Percentiles rank a stretch among this genome's conserved stretches.
These are phyloP conservation scores for Tolypocladium amazonense DNA, from an alignment of 2,329 filamentous ascomycete species.

Conservation along the genomic window DNA sequence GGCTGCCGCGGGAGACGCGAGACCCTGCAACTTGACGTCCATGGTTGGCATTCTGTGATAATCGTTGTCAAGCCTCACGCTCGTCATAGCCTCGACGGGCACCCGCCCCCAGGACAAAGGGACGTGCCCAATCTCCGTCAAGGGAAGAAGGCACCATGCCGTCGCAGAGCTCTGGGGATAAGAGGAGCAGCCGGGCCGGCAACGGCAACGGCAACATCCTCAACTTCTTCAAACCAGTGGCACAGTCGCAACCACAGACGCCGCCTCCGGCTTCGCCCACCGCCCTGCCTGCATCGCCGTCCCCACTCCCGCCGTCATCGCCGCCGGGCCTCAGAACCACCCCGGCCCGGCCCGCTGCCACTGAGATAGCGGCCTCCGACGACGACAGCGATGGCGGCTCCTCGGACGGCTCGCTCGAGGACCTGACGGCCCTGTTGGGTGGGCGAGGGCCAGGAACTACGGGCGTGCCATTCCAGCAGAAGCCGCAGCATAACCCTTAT, in stretches of 20 bases:
- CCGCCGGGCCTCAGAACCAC: conserved; percentile 14
- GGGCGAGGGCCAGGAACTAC: conserved; percentile 10
- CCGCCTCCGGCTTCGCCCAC: conserved; percentile 2
- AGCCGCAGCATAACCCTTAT: conserved; percentile 11
- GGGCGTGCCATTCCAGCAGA: conserved; percentile 2
- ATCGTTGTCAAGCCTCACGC: not conserved
- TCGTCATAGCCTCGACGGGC: not conserved
- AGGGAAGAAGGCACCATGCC: conserved; percentile 5
- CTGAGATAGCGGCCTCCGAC: conserved; percentile 58
- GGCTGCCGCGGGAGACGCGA: not conserved
- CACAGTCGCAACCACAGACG: conserved; percentile 6
- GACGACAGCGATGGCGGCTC: conserved; percentile 49
- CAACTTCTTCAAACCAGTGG: conserved; percentile 26
- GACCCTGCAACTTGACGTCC: not conserved
- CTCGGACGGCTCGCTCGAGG: conserved; percentile 49
- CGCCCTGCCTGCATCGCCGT: conserved; percentile 10
- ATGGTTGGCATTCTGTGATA: not conserved
- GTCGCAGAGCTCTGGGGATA: conserved; percentile 13
- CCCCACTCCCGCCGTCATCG: conserved; percentile 14
- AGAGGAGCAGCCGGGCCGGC: not conserved
- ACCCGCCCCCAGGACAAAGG: not conserved
- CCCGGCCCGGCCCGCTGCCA: conserved; percentile 10
- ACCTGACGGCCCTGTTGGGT: conserved; percentile 28
- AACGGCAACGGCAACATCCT: conserved; percentile 20
- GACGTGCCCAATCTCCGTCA: not conserved